These are phyloP conservation scores for Candida chauliodis DNA, from an alignment of 805 yeast genomes.

Conservation along the genomic window DNA sequence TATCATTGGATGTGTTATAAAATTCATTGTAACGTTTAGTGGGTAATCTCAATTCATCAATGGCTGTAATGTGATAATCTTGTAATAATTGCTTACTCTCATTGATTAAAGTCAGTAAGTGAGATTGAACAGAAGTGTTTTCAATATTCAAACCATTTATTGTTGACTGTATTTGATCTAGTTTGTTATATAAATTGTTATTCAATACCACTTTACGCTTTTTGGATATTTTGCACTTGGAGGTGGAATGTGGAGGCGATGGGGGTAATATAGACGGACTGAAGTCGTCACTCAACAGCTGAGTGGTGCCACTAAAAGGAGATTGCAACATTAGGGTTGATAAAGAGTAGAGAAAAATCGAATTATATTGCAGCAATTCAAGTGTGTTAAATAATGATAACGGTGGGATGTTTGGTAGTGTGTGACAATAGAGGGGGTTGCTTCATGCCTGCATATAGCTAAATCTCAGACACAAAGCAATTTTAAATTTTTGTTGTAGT, in stretches of 20 bases:
- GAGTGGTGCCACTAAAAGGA: background rate
- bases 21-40: background rate
- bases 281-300: background rate
- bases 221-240: background rate
- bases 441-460: too few species aligned
- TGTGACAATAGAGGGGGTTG: too few species aligned
- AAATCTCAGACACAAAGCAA: too few species aligned
- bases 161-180: slow-evolving; percentile 1
- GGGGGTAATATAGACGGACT: background rate
- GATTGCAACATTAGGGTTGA: slow-evolving; percentile 4
- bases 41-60: background rate
- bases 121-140: background rate
- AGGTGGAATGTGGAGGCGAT: background rate
- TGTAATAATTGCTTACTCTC: slow-evolving; percentile 1
- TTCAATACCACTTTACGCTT: background rate
- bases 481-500: too few species aligned
- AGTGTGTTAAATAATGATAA: too few species aligned
- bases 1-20: too few species aligned
- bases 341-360: background rate
- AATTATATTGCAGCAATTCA: too few species aligned
- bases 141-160: background rate
- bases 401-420: too few species aligned
- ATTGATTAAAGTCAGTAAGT: background rate
- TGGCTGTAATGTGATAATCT: background rate
- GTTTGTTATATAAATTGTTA: background rate